Base-by-base conservation (phyloP, 345 rosid species). In the Brassica cretica region DNA sequence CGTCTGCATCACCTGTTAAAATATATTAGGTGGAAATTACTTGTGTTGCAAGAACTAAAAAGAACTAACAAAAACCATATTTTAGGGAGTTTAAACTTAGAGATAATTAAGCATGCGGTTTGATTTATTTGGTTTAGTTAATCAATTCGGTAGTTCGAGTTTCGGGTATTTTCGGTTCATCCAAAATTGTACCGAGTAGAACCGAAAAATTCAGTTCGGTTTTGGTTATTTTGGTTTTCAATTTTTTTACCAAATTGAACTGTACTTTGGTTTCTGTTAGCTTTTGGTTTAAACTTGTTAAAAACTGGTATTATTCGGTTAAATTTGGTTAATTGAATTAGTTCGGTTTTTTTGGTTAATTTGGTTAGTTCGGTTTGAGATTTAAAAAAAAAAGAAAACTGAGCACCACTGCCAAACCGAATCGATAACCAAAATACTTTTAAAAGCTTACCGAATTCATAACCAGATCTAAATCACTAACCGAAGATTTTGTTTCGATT, bases 1-100 rank as follows among this genome's bases (percentile, higher is more conserved):
- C 59, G 78, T 53, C 12, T 80, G 74, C 90, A 87, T 88, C 30
- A 91, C 37, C 82, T 80, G 75, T 63, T 39, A 9, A 10, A 59
- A 51, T 2, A 33, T 1, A 8, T 1, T 21, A 3, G 82, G 75
- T 79, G 63, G 66, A 61, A 8, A 27, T 7, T 49, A 49, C 56
- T 14, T 49, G 56, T 49, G 56, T 49, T n/a, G 18, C 56, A 49
- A 49, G 56, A n/a, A 49, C 8, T 49, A 44, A 44, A 44, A 0
- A 0, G 9, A 5, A 2, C 56, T 5, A 59, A 18, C 58, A 10
- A 39, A 33, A 21, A 19, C 5, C 12, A 39, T 44, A 44, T 29
- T 46, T 67, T 67, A 12, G 7, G 32, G 11, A 6, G 33, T 78
- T 78, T 29, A 25, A 56, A 78, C 30, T 32, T 16, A 12, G 11